Conservation (phyloP, 768 basidiomycete species). For the Tricholoma terreum region DNA sequence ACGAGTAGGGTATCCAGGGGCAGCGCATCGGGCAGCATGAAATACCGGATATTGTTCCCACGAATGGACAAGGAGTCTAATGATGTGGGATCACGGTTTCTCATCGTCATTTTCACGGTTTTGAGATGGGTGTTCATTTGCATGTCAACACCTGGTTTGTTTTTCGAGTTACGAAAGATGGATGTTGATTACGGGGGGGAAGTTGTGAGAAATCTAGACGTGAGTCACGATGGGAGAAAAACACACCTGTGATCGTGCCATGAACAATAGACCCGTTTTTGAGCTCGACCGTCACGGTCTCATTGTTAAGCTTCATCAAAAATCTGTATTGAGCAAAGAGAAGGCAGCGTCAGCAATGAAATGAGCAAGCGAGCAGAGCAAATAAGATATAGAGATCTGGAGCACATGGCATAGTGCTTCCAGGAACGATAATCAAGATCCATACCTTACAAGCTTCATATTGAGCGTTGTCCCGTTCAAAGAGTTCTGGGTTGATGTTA, state of each 20-base stretch:
- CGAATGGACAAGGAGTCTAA: constrained; percentile 92
- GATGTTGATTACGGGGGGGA: background rate
- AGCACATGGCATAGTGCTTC: background rate
- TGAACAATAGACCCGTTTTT: constrained; percentile 96
- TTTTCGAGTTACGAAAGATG: background rate
- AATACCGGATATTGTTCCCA: constrained; percentile 96
- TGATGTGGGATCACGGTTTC: constrained; percentile 82
- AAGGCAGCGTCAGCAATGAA: constrained; percentile 3
- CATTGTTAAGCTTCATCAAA: constrained; percentile 99
- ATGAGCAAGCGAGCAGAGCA: background rate
- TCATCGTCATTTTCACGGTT: constrained; percentile 93
- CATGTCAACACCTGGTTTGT: constrained; percentile 85
- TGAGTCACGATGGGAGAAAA: background rate
- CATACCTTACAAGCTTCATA: constrained; percentile 85
- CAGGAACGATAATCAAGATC: constrained; percentile 13
- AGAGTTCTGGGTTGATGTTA: background rate
- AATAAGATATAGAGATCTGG: background rate
- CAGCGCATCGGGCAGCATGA: constrained; percentile 94
- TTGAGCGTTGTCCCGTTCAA: constrained; percentile 3
- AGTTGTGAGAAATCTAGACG: constrained; percentile 1
- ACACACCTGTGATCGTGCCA: constrained; percentile 93
- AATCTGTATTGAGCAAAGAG: constrained; percentile 51
- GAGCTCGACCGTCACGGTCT: constrained; percentile 96
- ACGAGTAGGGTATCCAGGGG: constrained; percentile 96
- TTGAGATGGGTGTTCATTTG: constrained; percentile 99